Conservation (phyloP, 306 rosid species). For the Vigna nakashimae region DNA sequence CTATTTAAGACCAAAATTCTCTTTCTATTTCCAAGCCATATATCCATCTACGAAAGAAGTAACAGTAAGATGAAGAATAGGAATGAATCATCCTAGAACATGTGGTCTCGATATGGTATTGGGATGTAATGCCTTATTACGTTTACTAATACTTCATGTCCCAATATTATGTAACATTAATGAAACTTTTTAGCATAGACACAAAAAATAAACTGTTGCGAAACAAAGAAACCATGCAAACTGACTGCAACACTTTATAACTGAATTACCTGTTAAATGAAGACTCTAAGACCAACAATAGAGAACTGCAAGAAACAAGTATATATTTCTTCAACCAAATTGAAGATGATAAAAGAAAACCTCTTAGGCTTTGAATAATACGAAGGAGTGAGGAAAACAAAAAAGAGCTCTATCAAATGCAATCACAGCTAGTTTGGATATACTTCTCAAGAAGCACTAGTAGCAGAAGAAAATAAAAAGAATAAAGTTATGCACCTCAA, state of each 20-base stretch:
- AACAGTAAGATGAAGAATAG: constrained; percentile 32
- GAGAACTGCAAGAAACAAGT: constrained; percentile 29
- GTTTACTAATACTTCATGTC: constrained; percentile 11
- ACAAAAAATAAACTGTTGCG: not conserved
- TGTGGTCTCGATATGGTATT: constrained; percentile 9
- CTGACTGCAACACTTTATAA: not conserved
- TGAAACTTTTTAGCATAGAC: not conserved
- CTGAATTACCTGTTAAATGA: constrained; percentile 25
- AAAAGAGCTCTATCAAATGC: not conserved
- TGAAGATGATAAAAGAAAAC: constrained; percentile 5
- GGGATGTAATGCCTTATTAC: not conserved
- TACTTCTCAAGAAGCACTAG: not conserved
- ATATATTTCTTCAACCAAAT: constrained; percentile 25
- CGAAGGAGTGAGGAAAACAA: not conserved
- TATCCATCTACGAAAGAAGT: constrained; percentile 73
- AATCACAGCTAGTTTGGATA: not conserved
- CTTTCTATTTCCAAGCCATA: constrained; percentile 87
- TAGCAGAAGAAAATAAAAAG: not conserved
- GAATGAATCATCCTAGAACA: constrained; percentile 12
- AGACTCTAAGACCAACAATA: constrained; percentile 21
- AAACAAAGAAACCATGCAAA: constrained; percentile 18
- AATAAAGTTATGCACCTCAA: not conserved
- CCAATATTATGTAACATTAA: constrained; percentile 23
- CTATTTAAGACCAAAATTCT: constrained; percentile 92
- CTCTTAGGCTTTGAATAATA: not conserved